Evolutionary conservation across 2,329 filamentous ascomycete species (phyloP).

Genomic region (Venturia nashicola): DNA sequence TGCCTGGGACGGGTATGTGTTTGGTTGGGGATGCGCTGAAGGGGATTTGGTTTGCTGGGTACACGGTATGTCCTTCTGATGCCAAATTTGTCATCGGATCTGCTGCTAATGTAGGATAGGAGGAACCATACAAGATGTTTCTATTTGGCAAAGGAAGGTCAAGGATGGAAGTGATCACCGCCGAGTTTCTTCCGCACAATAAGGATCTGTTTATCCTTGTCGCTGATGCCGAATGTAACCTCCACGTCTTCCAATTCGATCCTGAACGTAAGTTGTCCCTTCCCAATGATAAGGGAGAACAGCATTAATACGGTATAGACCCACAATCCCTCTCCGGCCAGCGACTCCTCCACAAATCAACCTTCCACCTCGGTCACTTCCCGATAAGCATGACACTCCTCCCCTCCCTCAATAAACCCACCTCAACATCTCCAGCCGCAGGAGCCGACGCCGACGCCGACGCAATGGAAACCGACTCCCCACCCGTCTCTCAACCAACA

Average conservation of each 20-base stretch:
- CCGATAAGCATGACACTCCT: conserved; percentile 65
- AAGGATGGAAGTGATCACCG: conserved; percentile 63
- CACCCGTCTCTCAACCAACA: conserved; percentile 6
- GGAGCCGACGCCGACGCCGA: conserved; percentile 14
- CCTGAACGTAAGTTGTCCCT: conserved; percentile 61
- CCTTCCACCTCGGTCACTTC: conserved; percentile 76
- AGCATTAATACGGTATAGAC: conserved; percentile 39
- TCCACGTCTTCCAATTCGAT: conserved; percentile 87
- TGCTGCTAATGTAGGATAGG: conserved; percentile 27
- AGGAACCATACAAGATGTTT: conserved; percentile 93
- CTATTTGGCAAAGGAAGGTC: conserved; percentile 80
- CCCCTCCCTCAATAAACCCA: conserved; percentile 41
- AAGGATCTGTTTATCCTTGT: conserved; percentile 72
- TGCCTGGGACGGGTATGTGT: conserved; percentile 73
- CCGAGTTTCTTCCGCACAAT: conserved; percentile 80
- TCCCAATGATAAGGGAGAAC: not conserved
- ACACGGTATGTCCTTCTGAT: conserved; percentile 44
- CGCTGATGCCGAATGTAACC: conserved; percentile 70
- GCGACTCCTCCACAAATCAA: conserved; percentile 72
- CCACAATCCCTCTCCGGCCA: conserved; percentile 87
- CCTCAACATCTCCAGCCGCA: conserved; percentile 16
- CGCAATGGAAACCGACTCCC: conserved; percentile 26
- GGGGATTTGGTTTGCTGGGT: conserved; percentile 91
- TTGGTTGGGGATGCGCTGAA: conserved; percentile 84
- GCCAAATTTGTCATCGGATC: not conserved